phyloP scores from a whole-genome alignment of 2,329 filamentous ascomycete genomes.

The Stemphylium vesicarium region DNA sequence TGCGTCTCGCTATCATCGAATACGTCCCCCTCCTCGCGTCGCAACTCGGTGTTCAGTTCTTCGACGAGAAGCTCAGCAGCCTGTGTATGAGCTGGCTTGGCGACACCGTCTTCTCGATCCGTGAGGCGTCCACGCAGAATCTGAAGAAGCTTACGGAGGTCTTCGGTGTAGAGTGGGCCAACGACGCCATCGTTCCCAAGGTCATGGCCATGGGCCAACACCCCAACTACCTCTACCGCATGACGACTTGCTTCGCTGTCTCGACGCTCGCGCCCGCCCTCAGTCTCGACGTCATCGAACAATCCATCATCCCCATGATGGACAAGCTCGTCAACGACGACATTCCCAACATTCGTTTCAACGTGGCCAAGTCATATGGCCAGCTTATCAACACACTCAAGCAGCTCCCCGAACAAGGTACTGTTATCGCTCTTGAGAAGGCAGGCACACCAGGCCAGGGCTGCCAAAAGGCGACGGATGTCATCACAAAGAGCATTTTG shows the following conservation, averaged over 20 bases:
- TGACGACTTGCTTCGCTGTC: conserved; percentile 99
- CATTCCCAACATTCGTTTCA: conserved; percentile 99
- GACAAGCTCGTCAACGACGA: conserved; percentile 92
- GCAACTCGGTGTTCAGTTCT: conserved; percentile 95
- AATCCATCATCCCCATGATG: conserved; percentile 93
- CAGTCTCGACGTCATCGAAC: conserved; percentile 89
- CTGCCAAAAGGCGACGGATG: conserved; percentile 74
- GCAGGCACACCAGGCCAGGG: conserved; percentile 64
- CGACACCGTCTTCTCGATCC: conserved; percentile 97
- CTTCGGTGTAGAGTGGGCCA: conserved; percentile 97
- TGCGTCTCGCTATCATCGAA: conserved; percentile 97
- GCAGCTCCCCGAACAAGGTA: conserved; percentile 86
- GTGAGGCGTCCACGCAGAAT: conserved; percentile 96
- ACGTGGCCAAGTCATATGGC: conserved; percentile 96
- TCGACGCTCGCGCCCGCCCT: conserved; percentile 93
- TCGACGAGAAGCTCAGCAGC: conserved; percentile 93
- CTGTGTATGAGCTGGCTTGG: conserved; percentile 99
- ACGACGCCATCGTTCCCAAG: conserved; percentile 95
- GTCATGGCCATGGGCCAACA: conserved; percentile 98
- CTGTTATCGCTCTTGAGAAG: conserved; percentile 84
- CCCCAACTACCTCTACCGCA: conserved; percentile 98
- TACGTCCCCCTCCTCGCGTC: conserved; percentile 96
- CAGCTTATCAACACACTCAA: conserved; percentile 91
- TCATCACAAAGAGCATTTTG: conserved; percentile 85
- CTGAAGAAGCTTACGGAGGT: conserved; percentile 98